Conservation (phyloP, 192 early-diverging fungal species). For the Coemansia sp. region DNA sequence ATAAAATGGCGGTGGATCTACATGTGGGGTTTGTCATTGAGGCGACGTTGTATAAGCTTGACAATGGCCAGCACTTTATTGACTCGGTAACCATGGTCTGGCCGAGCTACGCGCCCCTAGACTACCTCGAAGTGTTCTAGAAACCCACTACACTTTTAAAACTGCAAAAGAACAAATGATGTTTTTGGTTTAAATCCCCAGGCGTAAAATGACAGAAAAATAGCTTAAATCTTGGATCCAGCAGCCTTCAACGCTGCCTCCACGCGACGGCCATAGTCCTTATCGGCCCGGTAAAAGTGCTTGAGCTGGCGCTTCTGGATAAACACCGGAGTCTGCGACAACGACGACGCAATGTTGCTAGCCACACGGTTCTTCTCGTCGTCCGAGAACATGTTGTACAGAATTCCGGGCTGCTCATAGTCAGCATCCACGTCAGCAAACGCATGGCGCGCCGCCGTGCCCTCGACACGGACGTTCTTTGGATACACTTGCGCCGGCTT, state of each 20-base stretch:
- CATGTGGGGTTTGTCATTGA: conserved; percentile 38
- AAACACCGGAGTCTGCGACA: conserved; percentile 64
- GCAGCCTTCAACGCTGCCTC: conserved; percentile 62
- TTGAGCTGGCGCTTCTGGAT: conserved; percentile 70
- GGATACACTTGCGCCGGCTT: conserved; percentile 56
- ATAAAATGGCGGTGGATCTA: conserved; percentile 14
- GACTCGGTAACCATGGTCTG: conserved; percentile 51
- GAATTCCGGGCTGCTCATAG: conserved; percentile 65
- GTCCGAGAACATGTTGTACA: conserved; percentile 65
- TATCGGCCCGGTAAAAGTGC: conserved; percentile 72
- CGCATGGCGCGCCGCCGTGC: conserved; percentile 63
- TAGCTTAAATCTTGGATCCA: conserved; percentile 51
- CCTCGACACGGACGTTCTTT: conserved; percentile 48
- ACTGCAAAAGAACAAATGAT: not conserved
- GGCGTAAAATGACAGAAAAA: too few relatives aligned
- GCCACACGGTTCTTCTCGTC: conserved; percentile 66
- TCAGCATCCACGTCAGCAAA: conserved; percentile 60
- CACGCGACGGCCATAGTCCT: conserved; percentile 69
- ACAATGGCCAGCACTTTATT: conserved; percentile 36
- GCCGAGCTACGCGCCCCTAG: conserved; percentile 51
- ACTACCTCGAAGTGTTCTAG: conserved; percentile 20
- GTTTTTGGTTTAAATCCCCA: too few relatives aligned
- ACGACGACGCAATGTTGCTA: conserved; percentile 61
- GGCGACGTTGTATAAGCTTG: conserved; percentile 38
- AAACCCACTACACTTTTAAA: not conserved